Evolutionary conservation across 306 rosid genomes (phyloP), one percentile per base, ranked within the genome.

Genomic region (Cucumis hystrix): DNA sequence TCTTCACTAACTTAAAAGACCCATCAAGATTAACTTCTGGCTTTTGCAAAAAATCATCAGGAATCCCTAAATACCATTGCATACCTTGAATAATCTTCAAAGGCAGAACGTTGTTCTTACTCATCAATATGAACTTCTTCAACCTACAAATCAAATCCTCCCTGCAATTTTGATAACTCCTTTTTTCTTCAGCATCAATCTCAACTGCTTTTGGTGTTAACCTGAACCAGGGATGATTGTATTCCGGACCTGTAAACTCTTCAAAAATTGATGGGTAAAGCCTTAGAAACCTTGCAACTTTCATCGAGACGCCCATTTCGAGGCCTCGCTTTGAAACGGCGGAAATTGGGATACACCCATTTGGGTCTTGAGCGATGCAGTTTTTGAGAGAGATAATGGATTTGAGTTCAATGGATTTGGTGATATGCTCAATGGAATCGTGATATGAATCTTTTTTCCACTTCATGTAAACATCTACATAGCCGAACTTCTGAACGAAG

Each of bases 21-120:
- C 84, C 94, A 62, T 83, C 97, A 39, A 90, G 90, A 79, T 90
- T 89, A 59, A 20, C 79, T 62, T 87, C 91, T 1, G 86, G 85
- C 56, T 80, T 12, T 33, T 18, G 75, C 85, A 87, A 77, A 79
- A 88, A 86, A 81, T 94, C 91, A 69, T 84, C 80, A 35, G 98
- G 98, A 77, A 94, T 78, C 67, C 98, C 98, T 84, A 94, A 82
- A 87, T 87, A 88, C 98, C 98, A 94, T 49, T 84, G 86, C 98
- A 94, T 88, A 76, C 98, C 97, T 72, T 86, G 87, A 61, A 91
- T 83, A 74, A 94, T 89, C 78, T 89, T 91, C 79, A 94, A 81
- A 41, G 97, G 98, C 68, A 94, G 78, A 78, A 84, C 91, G 23
- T 85, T 82, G 37, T 77, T 89, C 81, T 76, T 85, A 49, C 91